Conservation (phyloP, 345 rosid species). For the Populus ilicifolia region DNA sequence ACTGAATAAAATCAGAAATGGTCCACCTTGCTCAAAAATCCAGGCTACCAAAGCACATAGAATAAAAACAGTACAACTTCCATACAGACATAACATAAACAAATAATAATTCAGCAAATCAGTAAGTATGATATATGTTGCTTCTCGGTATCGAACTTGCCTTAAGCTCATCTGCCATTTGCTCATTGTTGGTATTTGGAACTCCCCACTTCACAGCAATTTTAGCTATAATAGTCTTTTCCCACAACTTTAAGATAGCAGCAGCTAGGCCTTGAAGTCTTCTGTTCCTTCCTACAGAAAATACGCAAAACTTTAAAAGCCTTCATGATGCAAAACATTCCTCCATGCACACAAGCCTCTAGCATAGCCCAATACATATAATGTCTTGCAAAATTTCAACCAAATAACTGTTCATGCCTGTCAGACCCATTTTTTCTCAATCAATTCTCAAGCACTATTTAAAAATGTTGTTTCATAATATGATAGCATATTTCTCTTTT, state of each 20-base stretch:
- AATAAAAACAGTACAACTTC: neutral
- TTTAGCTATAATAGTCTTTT: slow-evolving; percentile 67
- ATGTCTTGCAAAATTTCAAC: neutral
- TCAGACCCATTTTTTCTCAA: neutral
- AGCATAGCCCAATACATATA: neutral
- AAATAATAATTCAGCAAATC: neutral
- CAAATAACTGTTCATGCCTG: neutral
- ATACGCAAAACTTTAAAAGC: slow-evolving; percentile 8
- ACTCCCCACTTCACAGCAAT: slow-evolving; percentile 86
- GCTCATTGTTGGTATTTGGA: slow-evolving; percentile 64
- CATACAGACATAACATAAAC: neutral
- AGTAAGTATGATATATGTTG: neutral
- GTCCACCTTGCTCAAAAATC: neutral
- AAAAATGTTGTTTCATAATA: neutral
- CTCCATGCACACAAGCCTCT: slow-evolving; percentile 3
- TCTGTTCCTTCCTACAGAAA: slow-evolving; percentile 65
- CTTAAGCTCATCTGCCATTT: slow-evolving; percentile 81
- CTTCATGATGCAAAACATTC: slow-evolving; percentile 8
- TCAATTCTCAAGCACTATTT: neutral
- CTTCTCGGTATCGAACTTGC: slow-evolving; percentile 23
- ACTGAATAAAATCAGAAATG: neutral
- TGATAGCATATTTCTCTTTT: neutral
- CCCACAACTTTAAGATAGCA: slow-evolving; percentile 77
- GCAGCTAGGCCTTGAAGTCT: slow-evolving; percentile 79
- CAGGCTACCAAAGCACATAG: neutral